Percentiles rank a stretch among this genome's conserved stretches.
phyloP scores from a whole-genome alignment of 176 grass and related monocot species.

The Paspalum notatum region DNA sequence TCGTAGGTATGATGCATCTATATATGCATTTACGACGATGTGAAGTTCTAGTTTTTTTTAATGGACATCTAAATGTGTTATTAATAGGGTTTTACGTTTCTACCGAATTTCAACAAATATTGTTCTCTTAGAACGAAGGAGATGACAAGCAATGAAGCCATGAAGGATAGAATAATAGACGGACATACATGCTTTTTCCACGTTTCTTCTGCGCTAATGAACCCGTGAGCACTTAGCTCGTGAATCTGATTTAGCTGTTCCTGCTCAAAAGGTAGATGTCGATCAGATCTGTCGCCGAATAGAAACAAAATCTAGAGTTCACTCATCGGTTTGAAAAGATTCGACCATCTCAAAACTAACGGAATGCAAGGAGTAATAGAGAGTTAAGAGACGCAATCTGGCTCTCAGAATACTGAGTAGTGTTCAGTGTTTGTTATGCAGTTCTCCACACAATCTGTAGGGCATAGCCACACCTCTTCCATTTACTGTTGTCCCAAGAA shows the following conservation, averaged over 20 bases:
- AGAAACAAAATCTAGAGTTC: conserved; percentile 12
- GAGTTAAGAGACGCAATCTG: not conserved
- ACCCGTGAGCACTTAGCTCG: conserved; percentile 22
- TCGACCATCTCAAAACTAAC: not conserved
- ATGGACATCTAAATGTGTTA: too few relatives aligned
- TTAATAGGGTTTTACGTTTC: too few relatives aligned
- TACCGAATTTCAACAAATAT: too few relatives aligned
- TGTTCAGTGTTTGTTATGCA: not conserved
- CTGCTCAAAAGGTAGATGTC: conserved; percentile 19
- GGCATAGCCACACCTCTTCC: not conserved
- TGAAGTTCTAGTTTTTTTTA: too few relatives aligned
- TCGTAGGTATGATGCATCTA: too few relatives aligned
- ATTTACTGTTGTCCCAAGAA: not conserved
- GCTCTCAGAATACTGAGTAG: too few relatives aligned
- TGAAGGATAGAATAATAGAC: not conserved
- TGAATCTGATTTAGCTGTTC: conserved; percentile 1
- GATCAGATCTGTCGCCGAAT: conserved; percentile 7
- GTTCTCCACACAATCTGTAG: not conserved
- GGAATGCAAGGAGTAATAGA: not conserved
- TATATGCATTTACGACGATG: too few relatives aligned
- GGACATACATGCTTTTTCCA: not conserved
- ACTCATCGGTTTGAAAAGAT: not conserved
- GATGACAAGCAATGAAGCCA: not conserved
- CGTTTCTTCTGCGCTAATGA: not conserved
- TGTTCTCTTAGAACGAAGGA: not conserved